Evolutionary conservation across 2,329 filamentous ascomycete genomes (phyloP), one percentile per base, ranked within the genome.

Genomic region (Pseudofabraea citricarpa): DNA sequence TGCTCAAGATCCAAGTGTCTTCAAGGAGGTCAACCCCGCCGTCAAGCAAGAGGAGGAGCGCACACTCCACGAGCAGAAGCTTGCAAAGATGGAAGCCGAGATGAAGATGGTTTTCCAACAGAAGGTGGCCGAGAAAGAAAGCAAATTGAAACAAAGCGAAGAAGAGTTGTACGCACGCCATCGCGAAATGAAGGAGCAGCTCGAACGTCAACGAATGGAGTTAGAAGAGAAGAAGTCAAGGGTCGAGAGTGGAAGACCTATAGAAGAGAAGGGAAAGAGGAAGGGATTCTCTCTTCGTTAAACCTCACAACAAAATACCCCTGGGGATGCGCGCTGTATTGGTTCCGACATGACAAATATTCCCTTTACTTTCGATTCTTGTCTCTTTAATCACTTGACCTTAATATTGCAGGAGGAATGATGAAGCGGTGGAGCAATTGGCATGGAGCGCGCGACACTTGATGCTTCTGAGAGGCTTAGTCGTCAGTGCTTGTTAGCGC

Each of bases 101-200:
- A 98, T 98, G 93, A 98, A 98, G 88, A 95, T 96, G 88, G 93
- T 98, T 57, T 98, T 98, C 89, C 93, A 97, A 70, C 93, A 98
- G 69, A 98, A 98, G 85, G 93, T 98, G 23, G 83, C 89, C 55
- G 93, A 98, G 71, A 98, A 98, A 78, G 93, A 98, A 74, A 95
- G 89, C 81, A 98, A 98, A 74, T 77, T 98, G 67, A 95, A 95
- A 75, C 93, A 97, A 74, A 95, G 90, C 77, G 93, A 98, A 71
- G 93, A 98, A 69, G 93, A 98, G 77, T 75, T 98, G 46, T 97
- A 97, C 64, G 90, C 93, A 55, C 86, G 93, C 59, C 93, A 98
- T 75, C 85, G 91, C 65, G 93, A 98, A 76, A 98, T 98, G 93
- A 98, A 97, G 79, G 93, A 98, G 65, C 91, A 97, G 70, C 81